Conservation (phyloP, 768 basidiomycete genomes). For the Candolleomyces efflorescens region DNA sequence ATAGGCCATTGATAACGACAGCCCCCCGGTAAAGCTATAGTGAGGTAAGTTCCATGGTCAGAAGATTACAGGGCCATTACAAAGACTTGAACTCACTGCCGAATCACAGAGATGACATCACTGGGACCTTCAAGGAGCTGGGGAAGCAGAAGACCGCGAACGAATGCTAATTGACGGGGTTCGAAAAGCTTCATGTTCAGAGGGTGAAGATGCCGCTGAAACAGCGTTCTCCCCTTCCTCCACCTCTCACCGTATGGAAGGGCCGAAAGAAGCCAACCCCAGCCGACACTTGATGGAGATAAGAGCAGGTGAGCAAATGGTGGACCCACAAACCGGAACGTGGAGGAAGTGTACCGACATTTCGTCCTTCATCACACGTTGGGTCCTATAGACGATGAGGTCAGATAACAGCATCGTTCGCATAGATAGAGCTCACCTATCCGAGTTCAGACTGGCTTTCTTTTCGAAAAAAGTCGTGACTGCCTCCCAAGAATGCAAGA, state of each 20-base stretch:
- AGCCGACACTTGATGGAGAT: not conserved
- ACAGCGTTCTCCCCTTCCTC: not conserved
- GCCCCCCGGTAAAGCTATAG: not conserved
- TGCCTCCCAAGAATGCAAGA: not conserved
- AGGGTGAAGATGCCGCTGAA: not conserved
- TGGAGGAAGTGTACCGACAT: not conserved
- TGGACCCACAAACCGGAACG: not conserved
- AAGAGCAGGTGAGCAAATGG: not conserved
- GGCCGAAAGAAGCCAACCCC: not conserved
- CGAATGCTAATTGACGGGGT: not conserved
- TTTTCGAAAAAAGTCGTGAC: not conserved
- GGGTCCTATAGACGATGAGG: not conserved
- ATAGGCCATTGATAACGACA: conserved; percentile 33
- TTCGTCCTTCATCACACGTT: not conserved
- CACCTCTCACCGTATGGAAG: not conserved
- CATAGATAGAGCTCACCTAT: not conserved
- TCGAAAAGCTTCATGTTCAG: not conserved
- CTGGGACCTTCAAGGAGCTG: not conserved
- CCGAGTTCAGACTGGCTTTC: not conserved
- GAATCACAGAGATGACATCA: not conserved
- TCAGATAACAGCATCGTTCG: not conserved
- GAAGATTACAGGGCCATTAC: not conserved
- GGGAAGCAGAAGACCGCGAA: not conserved
- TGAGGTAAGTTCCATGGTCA: not conserved
- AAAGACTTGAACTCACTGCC: not conserved